Evolutionary conservation across 208 protist species (phyloP).

Genomic region (Acanthamoeba culbertsoni): DNA sequence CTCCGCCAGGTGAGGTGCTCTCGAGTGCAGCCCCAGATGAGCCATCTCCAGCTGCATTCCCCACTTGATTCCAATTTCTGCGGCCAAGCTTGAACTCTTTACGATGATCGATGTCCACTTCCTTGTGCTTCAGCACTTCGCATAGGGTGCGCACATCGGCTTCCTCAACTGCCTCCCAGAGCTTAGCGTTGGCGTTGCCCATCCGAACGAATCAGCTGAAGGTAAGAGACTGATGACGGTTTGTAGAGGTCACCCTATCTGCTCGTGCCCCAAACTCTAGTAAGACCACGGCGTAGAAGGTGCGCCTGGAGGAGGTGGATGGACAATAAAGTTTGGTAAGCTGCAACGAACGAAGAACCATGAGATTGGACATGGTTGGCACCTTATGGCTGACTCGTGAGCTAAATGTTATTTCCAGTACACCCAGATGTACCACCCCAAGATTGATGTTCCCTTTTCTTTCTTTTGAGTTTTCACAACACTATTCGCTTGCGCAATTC

Average conservation of each 20-base stretch:
- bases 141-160: background rate
- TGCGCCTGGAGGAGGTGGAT: too few relatives aligned
- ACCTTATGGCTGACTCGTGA: background rate
- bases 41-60: too few relatives aligned
- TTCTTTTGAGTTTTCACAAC: background rate
- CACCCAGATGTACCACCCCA: background rate
- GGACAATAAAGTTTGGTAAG: background rate
- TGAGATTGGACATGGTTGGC: background rate
- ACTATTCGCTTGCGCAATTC: background rate
- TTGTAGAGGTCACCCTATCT: too few relatives aligned
- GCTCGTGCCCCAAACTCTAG: too few relatives aligned
- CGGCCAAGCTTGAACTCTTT: constrained; percentile 55
- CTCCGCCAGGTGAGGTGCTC: background rate
- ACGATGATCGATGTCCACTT: constrained; percentile 48
- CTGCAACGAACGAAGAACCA: too few relatives aligned
- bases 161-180: constrained; percentile 56
- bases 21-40: too few relatives aligned
- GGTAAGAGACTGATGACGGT: too few relatives aligned
- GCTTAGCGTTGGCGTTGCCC: constrained; percentile 52
- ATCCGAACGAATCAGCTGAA: too few relatives aligned
- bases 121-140: constrained; percentile 60
- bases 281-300: too few relatives aligned
- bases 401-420: background rate
- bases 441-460: background rate
- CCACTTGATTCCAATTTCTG: background rate